These are phyloP conservation scores for Ambrosia artemisiifolia DNA, from an alignment of 129 eudicot genomes.

Conservation along the genomic window DNA sequence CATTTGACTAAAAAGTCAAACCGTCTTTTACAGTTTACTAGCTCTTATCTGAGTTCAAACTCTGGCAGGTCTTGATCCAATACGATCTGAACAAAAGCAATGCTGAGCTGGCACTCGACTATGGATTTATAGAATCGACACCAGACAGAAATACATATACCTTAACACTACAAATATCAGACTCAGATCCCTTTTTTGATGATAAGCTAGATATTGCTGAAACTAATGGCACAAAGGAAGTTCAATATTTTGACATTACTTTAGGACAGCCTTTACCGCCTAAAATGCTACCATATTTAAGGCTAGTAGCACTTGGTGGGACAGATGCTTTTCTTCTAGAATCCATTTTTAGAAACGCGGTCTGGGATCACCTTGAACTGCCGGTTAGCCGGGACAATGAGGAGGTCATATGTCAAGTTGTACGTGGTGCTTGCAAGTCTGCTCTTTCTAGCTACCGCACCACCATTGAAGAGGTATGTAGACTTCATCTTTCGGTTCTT, in stretches of 20 bases:
- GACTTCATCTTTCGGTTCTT: constrained; percentile 4
- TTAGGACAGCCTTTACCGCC: constrained; percentile 76
- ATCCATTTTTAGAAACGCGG: constrained; percentile 71
- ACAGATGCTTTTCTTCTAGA: constrained; percentile 81
- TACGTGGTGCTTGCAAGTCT: constrained; percentile 68
- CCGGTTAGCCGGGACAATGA: constrained; percentile 87
- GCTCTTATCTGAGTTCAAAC: not conserved
- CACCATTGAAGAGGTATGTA: constrained; percentile 81
- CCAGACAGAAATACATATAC: constrained; percentile 77
- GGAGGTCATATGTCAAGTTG: constrained; percentile 81
- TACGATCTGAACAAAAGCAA: constrained; percentile 85
- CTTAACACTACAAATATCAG: constrained; percentile 75
- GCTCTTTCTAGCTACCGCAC: constrained; percentile 85
- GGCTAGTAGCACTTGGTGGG: constrained; percentile 92
- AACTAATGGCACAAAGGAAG: constrained; percentile 57
- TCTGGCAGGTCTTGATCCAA: constrained; percentile 77
- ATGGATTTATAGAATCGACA: constrained; percentile 75
- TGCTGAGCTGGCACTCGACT: constrained; percentile 92
- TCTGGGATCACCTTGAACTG: constrained; percentile 82
- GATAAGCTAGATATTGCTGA: constrained; percentile 96
- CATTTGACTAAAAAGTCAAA: constrained; percentile 14
- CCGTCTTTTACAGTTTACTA: not conserved
- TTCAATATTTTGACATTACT: constrained; percentile 80
- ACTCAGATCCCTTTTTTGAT: constrained; percentile 65
- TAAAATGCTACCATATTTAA: constrained; percentile 68